These are phyloP conservation scores for Agaricus blazei DNA, from an alignment of 768 basidiomycete genomes.

Conservation along the genomic window DNA sequence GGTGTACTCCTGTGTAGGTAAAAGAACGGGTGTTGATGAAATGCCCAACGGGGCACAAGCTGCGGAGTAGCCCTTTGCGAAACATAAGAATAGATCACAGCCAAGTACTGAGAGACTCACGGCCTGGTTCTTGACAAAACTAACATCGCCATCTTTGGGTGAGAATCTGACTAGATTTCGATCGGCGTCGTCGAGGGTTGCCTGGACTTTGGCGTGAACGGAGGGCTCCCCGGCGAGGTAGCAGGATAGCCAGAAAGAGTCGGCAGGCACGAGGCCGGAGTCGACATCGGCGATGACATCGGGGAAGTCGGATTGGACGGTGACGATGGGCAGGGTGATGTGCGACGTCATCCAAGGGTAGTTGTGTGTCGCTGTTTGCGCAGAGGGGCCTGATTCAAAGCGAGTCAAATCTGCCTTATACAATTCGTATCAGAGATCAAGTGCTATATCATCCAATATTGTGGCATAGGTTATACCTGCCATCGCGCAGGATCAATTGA, in stretches of 20 bases:
- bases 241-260: conserved; percentile 73
- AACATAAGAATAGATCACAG: background rate
- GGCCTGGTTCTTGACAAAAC: conserved; percentile 25
- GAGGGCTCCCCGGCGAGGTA: conserved; percentile 50
- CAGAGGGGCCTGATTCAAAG: too few relatives aligned
- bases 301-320: conserved; percentile 57
- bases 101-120: conserved; percentile 22
- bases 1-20: conserved; percentile 48
- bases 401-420: too few relatives aligned
- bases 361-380: background rate
- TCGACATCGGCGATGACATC: conserved; percentile 60
- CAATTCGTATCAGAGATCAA: too few relatives aligned
- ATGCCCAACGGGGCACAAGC: conserved; percentile 46
- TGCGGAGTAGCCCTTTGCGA: conserved; percentile 33
- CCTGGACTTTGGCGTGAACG: conserved; percentile 60
- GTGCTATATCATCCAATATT: too few relatives aligned
- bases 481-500: too few relatives aligned
- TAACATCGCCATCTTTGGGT: conserved; percentile 42
- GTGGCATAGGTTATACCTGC: too few relatives aligned
- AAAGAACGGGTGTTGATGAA: conserved; percentile 37
- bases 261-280: conserved; percentile 48
- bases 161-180: conserved; percentile 42
- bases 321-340: conserved; percentile 43
- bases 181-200: conserved; percentile 48
- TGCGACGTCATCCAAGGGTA: background rate